Conservation (phyloP, 257 asterid genomes). For the Cynanchum wilfordii region DNA sequence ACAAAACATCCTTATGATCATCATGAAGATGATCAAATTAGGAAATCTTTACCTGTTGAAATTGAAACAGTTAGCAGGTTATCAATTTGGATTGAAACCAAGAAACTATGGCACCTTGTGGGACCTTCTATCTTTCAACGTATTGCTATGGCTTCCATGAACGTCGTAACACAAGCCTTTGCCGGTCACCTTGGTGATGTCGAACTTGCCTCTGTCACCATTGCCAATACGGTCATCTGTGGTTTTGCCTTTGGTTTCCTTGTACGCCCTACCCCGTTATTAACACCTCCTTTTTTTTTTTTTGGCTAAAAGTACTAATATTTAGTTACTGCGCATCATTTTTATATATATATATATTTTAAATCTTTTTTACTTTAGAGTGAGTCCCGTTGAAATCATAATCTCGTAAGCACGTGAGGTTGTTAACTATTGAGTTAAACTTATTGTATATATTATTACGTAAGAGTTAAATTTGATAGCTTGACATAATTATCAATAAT, state of each 20-base stretch:
- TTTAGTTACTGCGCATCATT: too few species aligned
- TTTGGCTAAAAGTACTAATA: too few species aligned
- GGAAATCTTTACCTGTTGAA: background rate
- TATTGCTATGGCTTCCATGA: constrained; percentile 39
- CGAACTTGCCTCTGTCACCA: constrained; percentile 59
- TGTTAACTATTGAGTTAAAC: too few species aligned
- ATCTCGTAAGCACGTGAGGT: too few species aligned
- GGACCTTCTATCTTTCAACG: constrained; percentile 63
- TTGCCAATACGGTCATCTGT: constrained; percentile 44
- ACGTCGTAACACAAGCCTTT: constrained; percentile 60
- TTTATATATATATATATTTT: too few species aligned
- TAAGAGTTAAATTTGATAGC: too few species aligned
- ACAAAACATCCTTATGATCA: background rate
- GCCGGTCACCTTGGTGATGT: constrained; percentile 61
- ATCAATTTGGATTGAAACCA: constrained; percentile 39
- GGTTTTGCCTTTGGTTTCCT: constrained; percentile 52
- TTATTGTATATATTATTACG: too few species aligned
- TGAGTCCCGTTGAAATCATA: too few species aligned
- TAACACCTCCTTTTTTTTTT: too few species aligned
- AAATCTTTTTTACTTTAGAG: too few species aligned
- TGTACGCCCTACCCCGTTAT: constrained; percentile 23
- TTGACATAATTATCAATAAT: too few species aligned
- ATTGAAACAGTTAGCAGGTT: background rate
- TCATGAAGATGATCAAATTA: background rate
- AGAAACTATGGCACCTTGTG: constrained; percentile 63